phyloP scores from a whole-genome alignment of 768 basidiomycete species.

The Boletus subcaerulescens region DNA sequence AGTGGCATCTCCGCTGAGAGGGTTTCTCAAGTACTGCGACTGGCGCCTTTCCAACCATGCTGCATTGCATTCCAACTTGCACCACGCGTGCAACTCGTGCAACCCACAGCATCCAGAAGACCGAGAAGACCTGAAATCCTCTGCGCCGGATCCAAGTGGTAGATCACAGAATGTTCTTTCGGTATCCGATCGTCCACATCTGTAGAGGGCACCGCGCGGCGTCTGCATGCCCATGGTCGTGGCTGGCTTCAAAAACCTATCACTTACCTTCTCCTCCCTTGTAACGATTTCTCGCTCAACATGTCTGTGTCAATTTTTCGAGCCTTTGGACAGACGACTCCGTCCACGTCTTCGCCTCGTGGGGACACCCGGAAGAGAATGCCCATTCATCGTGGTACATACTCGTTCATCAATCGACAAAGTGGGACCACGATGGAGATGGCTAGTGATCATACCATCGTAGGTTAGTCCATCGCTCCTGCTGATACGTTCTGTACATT shows the following conservation, averaged over 20 bases:
- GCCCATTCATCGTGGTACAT: constrained; percentile 30
- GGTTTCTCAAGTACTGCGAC: background rate
- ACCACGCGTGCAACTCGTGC: background rate
- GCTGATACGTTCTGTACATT: background rate
- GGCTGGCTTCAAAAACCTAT: constrained; percentile 19
- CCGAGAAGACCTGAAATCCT: constrained; percentile 11
- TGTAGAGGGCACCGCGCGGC: constrained; percentile 13
- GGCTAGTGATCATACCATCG: constrained; percentile 19
- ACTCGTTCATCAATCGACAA: constrained; percentile 30
- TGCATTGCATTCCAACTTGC: constrained; percentile 1
- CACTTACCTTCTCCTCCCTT: background rate
- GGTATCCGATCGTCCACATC: background rate
- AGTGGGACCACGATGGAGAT: constrained; percentile 33
- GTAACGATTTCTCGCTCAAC: background rate
- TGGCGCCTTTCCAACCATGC: background rate
- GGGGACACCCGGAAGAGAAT: constrained; percentile 18
- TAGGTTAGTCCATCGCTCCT: constrained; percentile 16
- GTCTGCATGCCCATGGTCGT: constrained; percentile 15
- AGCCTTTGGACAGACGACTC: constrained; percentile 14
- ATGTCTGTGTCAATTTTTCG: constrained; percentile 25
- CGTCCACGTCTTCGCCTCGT: constrained; percentile 12
- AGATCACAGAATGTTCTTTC: constrained; percentile 13
- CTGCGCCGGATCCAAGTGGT: constrained; percentile 6
- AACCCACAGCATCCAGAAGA: constrained; percentile 17
- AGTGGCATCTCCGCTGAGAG: background rate